These are phyloP conservation scores for Fusarium citri DNA, from an alignment of 2,329 filamentous ascomycete genomes.

Conservation along the genomic window DNA sequence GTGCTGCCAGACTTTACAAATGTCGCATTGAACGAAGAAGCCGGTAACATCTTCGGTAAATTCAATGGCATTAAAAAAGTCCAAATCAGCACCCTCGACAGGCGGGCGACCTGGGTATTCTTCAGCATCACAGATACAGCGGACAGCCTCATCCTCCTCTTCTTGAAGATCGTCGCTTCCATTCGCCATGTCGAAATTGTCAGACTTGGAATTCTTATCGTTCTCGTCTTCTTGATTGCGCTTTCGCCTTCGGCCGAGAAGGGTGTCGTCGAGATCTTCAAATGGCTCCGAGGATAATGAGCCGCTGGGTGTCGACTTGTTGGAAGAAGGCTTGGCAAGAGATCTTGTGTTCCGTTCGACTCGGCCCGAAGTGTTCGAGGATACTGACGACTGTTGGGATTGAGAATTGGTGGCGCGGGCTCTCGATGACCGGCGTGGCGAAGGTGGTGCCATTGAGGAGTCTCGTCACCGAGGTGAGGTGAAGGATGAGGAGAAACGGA, in stretches of 20 bases:
- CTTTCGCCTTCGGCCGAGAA: constrained; percentile 82
- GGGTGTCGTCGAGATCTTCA: constrained; percentile 76
- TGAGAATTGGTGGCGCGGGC: constrained; percentile 82
- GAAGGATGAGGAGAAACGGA: constrained; percentile 34
- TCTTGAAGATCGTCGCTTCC: constrained; percentile 76
- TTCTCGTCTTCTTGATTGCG: constrained; percentile 75
- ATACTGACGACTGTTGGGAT: constrained; percentile 82
- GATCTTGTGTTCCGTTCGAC: constrained; percentile 79
- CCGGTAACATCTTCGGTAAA: constrained; percentile 89
- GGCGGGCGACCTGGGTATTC: constrained; percentile 90
- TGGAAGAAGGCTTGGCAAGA: constrained; percentile 76
- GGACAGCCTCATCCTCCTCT: constrained; percentile 92
- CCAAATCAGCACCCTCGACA: constrained; percentile 68
- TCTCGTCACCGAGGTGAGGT: constrained; percentile 47
- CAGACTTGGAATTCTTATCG: constrained; percentile 58
- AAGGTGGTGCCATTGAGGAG: constrained; percentile 68
- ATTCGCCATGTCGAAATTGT: constrained; percentile 65
- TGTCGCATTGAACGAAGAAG: constrained; percentile 97
- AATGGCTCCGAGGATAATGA: constrained; percentile 77
- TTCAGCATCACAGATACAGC: constrained; percentile 93
- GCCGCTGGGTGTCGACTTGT: constrained; percentile 80
- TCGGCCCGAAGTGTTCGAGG: constrained; percentile 81
- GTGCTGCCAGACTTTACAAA: constrained; percentile 99
- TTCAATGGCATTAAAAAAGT: constrained; percentile 69
- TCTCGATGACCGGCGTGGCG: constrained; percentile 90